Evolutionary conservation across 1,284 basidiomycete genomes (phyloP), one percentile per base, ranked within the genome.

Genomic region (Meira miltonrushii): DNA sequence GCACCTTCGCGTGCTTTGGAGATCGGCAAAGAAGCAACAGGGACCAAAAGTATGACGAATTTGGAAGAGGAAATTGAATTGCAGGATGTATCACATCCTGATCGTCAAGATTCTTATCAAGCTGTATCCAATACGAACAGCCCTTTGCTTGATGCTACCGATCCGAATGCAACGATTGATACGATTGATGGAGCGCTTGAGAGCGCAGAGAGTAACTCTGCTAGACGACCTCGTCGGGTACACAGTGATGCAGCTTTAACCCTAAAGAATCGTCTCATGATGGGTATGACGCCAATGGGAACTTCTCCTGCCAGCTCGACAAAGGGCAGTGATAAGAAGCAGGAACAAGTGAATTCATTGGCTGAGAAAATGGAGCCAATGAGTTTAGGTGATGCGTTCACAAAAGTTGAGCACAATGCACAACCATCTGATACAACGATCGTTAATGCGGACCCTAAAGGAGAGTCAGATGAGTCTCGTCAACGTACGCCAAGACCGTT

Each of bases 221-320:
- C 17, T 38, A 53, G 50, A 19, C 39, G 28, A n/a, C 58, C 54
- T 21, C 57, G 64, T 23, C 65, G 71, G 15, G 68, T 70, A 2
- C 66, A 67, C 51, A 72, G 70, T 33, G 71, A 73, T 48, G 65
- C 66, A 13, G 63, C 70, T 39, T 51, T 74, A 10, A 59, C 65
- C n/a, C 56, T 74, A 25, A 62, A 67, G 43, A 39, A 48, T 23
- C 41, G 39, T 21, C 39, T 49, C 2, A 19, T 17, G 11, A 46
- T 62, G 39, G 50, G 52, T 15, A n/a, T 62, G 1, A 62, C 60
- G 17, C 57, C 60, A 11, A n/a, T 60, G 41, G 51, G 12, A n/a
- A 21, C 41, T 21, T 43, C 41, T 33, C 28, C 28, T 8, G 28
- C 28, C 28, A 33, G 28, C 28, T 33, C 28, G 8, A 33, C 28